A percentile compares a stretch with the other conserved stretches of the same genome.
Evolutionary conservation across 2,329 filamentous ascomycete species (phyloP).

Genomic region (Dactylellina cionopaga): DNA sequence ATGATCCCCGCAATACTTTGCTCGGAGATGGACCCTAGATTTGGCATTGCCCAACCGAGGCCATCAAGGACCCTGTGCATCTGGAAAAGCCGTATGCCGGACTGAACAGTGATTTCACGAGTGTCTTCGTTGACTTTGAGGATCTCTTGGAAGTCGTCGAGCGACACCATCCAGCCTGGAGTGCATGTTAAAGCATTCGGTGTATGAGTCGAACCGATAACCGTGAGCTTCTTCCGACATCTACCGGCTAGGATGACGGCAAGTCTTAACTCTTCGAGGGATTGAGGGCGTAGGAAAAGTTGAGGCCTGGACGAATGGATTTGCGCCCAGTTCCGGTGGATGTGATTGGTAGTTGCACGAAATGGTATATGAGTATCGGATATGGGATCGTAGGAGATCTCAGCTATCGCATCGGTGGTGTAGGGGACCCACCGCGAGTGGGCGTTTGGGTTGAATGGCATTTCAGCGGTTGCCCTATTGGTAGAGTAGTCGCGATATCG

Average conservation of each 20-base stretch:
- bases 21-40: constrained; percentile 92
- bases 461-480: neutral
- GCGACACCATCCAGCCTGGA: constrained; percentile 81
- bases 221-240: constrained; percentile 82
- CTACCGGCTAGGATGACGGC: constrained; percentile 80
- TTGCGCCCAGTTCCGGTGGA: constrained; percentile 92
- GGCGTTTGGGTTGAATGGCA: constrained; percentile 57
- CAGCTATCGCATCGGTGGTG: constrained; percentile 54
- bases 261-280: constrained; percentile 83
- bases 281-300: constrained; percentile 86
- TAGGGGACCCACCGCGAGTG: constrained; percentile 55
- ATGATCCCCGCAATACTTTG: constrained; percentile 94
- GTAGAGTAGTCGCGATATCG: neutral
- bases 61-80: constrained; percentile 78
- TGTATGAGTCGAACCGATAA: constrained; percentile 90
- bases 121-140: constrained; percentile 74
- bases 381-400: constrained; percentile 55
- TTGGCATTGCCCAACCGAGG: constrained; percentile 84
- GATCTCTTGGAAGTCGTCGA: constrained; percentile 82
- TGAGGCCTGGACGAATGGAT: constrained; percentile 91
- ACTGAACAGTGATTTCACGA: constrained; percentile 78
- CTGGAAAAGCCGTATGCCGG: constrained; percentile 83
- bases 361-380: constrained; percentile 70
- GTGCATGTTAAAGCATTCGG: constrained; percentile 92
- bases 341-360: constrained; percentile 75